A percentile compares a stretch with the other conserved stretches of the same genome.
Evolutionary conservation across 139 green algal species (phyloP).

Genomic region (Parachlorella kessleri): DNA sequence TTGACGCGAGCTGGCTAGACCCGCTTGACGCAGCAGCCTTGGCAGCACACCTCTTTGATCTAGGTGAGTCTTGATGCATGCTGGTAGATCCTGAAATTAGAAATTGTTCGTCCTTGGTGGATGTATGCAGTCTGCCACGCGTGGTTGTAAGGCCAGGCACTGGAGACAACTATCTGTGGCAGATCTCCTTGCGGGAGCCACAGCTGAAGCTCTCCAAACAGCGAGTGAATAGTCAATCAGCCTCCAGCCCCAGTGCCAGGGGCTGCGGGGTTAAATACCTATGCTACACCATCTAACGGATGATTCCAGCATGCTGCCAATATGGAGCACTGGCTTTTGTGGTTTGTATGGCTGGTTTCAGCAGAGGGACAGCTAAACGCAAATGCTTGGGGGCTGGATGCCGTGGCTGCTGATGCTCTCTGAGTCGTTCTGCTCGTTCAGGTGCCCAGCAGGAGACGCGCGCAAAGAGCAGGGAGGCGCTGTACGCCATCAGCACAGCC

Average conservation of each 20-base stretch:
- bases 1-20: too few relatives aligned
- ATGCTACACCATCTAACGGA: too few relatives aligned
- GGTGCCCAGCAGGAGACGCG: slow-evolving; percentile 43
- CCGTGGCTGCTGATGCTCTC: too few relatives aligned
- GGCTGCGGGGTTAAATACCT: slow-evolving; percentile 36
- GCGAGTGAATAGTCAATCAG: slow-evolving; percentile 22
- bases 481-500: slow-evolving; percentile 60
- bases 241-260: slow-evolving; percentile 18
- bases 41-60: slow-evolving; percentile 63
- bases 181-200: background rate
- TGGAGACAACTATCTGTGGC: slow-evolving; percentile 46
- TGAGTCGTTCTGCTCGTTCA: too few relatives aligned
- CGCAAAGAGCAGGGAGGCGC: slow-evolving; percentile 61
- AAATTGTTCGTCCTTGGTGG: too few relatives aligned
- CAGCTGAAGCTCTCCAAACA: slow-evolving; percentile 47
- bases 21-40: slow-evolving; percentile 46
- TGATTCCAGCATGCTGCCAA: too few relatives aligned
- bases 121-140: background rate
- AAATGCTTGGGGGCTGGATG: too few relatives aligned
- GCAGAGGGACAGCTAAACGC: too few relatives aligned
- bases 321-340: too few relatives aligned
- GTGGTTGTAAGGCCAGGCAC: background rate
- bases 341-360: too few relatives aligned
- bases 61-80: too few relatives aligned
- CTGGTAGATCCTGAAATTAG: too few relatives aligned